Conservation (phyloP, 2,329 filamentous ascomycete species). For the Apiospora rasikravindrae region DNA sequence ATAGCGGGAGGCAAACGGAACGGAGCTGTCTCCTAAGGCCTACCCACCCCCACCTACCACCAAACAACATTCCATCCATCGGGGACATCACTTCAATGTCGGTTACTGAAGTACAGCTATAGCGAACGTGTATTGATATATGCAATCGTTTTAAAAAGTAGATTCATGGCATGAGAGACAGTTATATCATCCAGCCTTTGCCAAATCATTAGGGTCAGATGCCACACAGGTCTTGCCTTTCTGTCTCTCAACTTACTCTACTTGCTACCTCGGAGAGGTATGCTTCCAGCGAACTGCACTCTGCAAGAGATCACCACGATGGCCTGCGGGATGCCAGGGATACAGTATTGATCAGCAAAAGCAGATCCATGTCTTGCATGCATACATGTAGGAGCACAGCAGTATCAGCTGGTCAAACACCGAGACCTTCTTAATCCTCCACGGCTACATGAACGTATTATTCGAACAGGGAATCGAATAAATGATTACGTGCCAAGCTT, state of each 20-base stretch:
- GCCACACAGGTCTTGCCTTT: background rate
- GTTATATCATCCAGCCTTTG: background rate
- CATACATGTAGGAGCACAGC: slow-evolving; percentile 5
- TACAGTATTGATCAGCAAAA: slow-evolving; percentile 1
- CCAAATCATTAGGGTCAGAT: background rate
- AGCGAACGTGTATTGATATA: background rate
- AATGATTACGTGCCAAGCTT: slow-evolving; percentile 4
- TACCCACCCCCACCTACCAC: background rate
- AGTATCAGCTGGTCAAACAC: slow-evolving; percentile 15
- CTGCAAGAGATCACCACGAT: background rate
- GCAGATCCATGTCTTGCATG: slow-evolving; percentile 16
- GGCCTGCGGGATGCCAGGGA: background rate
- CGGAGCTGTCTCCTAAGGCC: too few species aligned
- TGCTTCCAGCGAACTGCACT: background rate
- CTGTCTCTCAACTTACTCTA: background rate
- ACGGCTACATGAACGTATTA: background rate
- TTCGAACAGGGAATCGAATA: background rate
- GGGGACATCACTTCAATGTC: background rate
- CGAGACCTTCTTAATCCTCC: slow-evolving; percentile 14
- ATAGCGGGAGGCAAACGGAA: background rate
- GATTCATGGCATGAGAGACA: too few species aligned
- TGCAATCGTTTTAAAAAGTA: background rate
- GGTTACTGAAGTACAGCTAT: background rate
- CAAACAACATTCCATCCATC: background rate
- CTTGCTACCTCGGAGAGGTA: background rate